phyloP scores from a whole-genome alignment of 2,329 filamentous ascomycete genomes.

The Aurifilum marmelostoma region DNA sequence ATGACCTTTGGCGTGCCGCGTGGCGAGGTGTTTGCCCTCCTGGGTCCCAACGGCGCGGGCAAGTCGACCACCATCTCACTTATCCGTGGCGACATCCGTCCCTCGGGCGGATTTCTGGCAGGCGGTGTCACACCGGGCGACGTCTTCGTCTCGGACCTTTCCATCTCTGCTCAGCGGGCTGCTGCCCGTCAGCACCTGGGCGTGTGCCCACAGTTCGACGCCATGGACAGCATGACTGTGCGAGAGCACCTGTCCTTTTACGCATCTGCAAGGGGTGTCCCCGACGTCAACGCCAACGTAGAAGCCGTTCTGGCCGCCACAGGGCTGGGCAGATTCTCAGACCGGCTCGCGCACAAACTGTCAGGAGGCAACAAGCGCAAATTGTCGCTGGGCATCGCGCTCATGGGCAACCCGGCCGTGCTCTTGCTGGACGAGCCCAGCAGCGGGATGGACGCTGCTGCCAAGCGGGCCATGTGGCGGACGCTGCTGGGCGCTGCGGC shows the following conservation, averaged over 20 bases:
- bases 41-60: slow-evolving; percentile 90
- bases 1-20: slow-evolving; percentile 80
- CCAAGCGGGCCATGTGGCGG: slow-evolving; percentile 92
- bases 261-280: slow-evolving; percentile 78
- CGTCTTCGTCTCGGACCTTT: slow-evolving; percentile 77
- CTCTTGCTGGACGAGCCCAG: slow-evolving; percentile 88
- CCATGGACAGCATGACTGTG: slow-evolving; percentile 90
- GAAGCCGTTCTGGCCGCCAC: slow-evolving; percentile 78
- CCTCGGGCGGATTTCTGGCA: slow-evolving; percentile 52
- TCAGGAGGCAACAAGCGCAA: slow-evolving; percentile 96
- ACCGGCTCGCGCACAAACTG: slow-evolving; percentile 76
- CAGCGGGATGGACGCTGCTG: slow-evolving; percentile 86
- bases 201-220: slow-evolving; percentile 89
- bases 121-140: slow-evolving; percentile 54
- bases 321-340: slow-evolving; percentile 70
- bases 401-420: slow-evolving; percentile 90
- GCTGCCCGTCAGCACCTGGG: slow-evolving; percentile 77
- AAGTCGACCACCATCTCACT: slow-evolving; percentile 89
- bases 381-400: slow-evolving; percentile 81
- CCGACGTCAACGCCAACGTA: slow-evolving; percentile 77
- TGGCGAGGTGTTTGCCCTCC: slow-evolving; percentile 83
- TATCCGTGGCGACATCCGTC: slow-evolving; percentile 84
- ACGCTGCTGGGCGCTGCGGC: slow-evolving; percentile 67
- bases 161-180: slow-evolving; percentile 72
- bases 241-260: slow-evolving; percentile 87